Evolutionary conservation across 1,139 yeast genomes (phyloP).

Genomic region (Meyerozyma sp.): DNA sequence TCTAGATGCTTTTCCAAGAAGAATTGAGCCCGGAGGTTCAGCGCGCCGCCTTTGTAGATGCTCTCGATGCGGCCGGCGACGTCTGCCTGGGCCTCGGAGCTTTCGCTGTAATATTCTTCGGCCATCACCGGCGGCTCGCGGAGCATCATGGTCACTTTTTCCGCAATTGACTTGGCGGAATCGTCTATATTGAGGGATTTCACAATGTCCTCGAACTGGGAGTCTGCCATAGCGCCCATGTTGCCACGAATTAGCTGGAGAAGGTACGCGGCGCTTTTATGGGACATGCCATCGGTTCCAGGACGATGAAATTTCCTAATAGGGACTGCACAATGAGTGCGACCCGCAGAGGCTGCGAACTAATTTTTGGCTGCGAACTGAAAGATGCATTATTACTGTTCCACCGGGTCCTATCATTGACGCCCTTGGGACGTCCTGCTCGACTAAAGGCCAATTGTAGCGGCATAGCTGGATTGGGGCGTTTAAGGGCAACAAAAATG

Average conservation of each 20-base stretch:
- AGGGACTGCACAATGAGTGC: not conserved
- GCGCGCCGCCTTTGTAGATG: conserved; percentile 21
- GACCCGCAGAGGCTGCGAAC: not conserved
- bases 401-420: no score
- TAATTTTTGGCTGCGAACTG: not conserved
- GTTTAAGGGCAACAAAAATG: no score
- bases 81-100: conserved; percentile 15
- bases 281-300: not conserved
- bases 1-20: conserved; percentile 13
- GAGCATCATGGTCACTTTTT: conserved; percentile 1
- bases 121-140: not conserved
- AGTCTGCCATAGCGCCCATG: not conserved
- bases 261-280: not conserved
- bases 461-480: no score
- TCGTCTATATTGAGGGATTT: not conserved
- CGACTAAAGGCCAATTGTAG: no score
- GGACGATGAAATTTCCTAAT: not conserved
- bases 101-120: conserved; percentile 3
- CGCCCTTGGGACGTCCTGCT: no score
- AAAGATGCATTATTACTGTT: not conserved
- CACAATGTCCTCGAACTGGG: not conserved
- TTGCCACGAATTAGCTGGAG: not conserved
- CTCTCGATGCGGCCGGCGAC: conserved; percentile 17
- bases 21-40: conserved; percentile 16
- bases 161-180: not conserved